Percentiles rank a stretch among this genome's conserved stretches.
phyloP scores from a whole-genome alignment of 2,329 filamentous ascomycete species.

The Periglandula ipomoeae region DNA sequence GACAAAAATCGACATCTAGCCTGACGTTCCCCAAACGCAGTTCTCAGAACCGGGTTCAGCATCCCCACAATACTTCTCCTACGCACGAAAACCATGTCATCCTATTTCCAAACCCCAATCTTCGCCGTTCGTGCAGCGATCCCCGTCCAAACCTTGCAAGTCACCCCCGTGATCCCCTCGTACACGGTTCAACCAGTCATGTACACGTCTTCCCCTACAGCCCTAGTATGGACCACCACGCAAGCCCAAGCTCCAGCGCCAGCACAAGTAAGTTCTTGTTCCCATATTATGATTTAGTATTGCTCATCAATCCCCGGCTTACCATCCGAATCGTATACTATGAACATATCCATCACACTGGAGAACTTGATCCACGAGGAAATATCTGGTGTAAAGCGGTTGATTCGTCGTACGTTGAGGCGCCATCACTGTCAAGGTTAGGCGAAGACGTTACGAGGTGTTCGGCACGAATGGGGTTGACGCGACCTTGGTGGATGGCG shows the following conservation, averaged over 20 bases:
- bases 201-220: background rate
- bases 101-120: conserved; percentile 17
- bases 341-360: background rate
- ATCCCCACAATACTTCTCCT: background rate
- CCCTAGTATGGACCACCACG: background rate
- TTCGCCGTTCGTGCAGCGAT: conserved; percentile 9
- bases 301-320: background rate
- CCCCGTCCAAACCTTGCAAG: background rate
- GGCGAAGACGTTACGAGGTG: background rate
- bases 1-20: background rate
- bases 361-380: background rate
- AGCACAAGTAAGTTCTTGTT: background rate
- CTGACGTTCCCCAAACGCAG: too few species aligned
- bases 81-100: too few species aligned
- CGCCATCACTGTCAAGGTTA: background rate
- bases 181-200: background rate
- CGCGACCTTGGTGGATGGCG: background rate
- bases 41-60: background rate
- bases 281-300: too few species aligned
- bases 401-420: background rate
- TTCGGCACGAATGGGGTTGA: background rate
- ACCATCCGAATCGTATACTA: conserved; percentile 7
- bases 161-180: background rate
- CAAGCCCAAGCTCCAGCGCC: background rate
- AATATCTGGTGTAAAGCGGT: background rate